These are phyloP conservation scores for Ophiosphaerella korrae DNA, from an alignment of 2,329 filamentous ascomycete genomes.

Conservation along the genomic window DNA sequence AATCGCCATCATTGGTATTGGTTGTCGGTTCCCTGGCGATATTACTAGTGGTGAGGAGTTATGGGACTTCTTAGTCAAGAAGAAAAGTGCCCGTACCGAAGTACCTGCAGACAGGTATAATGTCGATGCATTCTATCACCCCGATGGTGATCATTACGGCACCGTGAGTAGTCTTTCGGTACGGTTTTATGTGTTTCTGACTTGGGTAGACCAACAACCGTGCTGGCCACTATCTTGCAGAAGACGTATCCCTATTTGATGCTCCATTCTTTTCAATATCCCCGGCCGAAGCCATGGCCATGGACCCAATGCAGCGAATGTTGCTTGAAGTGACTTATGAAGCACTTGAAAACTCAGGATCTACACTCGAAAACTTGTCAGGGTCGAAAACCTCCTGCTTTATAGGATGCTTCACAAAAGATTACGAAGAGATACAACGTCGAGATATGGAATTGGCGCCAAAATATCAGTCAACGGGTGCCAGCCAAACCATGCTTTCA, in stretches of 20 bases:
- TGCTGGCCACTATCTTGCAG: conserved; percentile 25
- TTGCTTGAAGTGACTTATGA: conserved; percentile 32
- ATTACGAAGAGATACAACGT: conserved; percentile 23
- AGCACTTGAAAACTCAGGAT: conserved; percentile 24
- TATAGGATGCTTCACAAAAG: conserved; percentile 22
- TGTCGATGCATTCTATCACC: conserved; percentile 21
- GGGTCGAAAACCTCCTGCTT: conserved; percentile 26
- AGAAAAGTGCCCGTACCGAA: conserved; percentile 12
- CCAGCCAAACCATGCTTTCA: conserved; percentile 12
- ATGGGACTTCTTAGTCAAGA: conserved; percentile 19
- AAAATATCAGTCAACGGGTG: conserved; percentile 18
- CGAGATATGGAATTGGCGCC: conserved; percentile 17
- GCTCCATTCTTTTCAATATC: conserved; percentile 29
- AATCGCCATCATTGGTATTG: conserved; percentile 36
- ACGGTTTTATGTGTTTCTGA: not conserved
- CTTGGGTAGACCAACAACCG: conserved; percentile 11
- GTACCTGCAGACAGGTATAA: conserved; percentile 17
- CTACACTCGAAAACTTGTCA: conserved; percentile 13
- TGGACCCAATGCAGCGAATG: conserved; percentile 34
- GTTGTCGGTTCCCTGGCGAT: conserved; percentile 24
- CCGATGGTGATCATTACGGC: conserved; percentile 17
- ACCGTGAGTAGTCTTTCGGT: conserved; percentile 5
- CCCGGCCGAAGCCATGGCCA: conserved; percentile 23
- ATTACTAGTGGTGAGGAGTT: conserved; percentile 16
- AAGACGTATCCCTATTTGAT: conserved; percentile 28